Evolutionary conservation across 192 early-diverging fungal genomes (phyloP).

Genomic region (Mortierella hygrophila): DNA sequence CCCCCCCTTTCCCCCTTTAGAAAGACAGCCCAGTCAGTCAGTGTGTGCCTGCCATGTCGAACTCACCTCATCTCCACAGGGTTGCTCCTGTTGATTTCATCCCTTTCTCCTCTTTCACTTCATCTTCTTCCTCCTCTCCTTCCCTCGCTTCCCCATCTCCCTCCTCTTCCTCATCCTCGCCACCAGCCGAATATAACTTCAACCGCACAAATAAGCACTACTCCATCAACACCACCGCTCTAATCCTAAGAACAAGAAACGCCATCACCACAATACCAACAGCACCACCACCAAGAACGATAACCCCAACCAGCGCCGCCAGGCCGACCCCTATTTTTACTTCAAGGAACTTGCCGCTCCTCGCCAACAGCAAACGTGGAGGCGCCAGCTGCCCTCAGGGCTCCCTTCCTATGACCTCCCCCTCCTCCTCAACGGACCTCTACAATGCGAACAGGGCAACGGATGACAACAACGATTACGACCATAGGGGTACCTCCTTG

Average conservation of each 20-base stretch:
- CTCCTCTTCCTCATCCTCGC: too few relatives aligned
- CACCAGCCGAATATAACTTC: too few relatives aligned
- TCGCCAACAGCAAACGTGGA: conserved; percentile 9
- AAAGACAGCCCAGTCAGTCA: too few relatives aligned
- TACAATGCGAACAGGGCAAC: background rate
- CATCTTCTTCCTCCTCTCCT: background rate
- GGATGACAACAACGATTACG: background rate
- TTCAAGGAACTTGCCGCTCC: conserved; percentile 1
- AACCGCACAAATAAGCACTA: background rate
- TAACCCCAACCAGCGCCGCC: background rate
- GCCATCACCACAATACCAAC: background rate
- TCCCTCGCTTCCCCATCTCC: background rate
- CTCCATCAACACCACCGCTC: too few relatives aligned
- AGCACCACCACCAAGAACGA: background rate
- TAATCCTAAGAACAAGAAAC: background rate
- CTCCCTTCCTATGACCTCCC: background rate
- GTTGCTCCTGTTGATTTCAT: background rate
- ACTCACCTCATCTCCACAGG: background rate
- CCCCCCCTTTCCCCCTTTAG: too few relatives aligned
- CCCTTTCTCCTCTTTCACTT: background rate
- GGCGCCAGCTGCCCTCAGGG: background rate
- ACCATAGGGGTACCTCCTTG: background rate
- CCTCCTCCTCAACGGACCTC: background rate
- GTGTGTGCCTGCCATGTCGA: background rate
- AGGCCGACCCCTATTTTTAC: conserved; percentile 3